A percentile compares a stretch with the other conserved stretches of the same genome.
Evolutionary conservation across 1,284 basidiomycete genomes (phyloP).

Genomic region (Apiotrichum sp.): DNA sequence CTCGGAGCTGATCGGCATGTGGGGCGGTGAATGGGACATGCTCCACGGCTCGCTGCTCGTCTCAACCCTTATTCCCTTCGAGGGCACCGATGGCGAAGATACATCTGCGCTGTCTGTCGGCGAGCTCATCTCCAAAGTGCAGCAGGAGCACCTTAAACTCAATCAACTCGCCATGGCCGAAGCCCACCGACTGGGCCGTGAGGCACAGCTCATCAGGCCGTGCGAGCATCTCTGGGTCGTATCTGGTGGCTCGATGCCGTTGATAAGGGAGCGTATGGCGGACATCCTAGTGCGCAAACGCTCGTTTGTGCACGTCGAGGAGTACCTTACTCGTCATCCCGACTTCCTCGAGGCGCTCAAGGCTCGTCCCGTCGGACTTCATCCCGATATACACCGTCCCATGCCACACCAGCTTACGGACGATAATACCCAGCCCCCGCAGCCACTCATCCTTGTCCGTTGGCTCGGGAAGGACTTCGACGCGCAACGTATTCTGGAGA

Average conservation of each 20-base stretch:
- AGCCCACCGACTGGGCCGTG: conserved; percentile 14
- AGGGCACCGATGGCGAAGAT: conserved; percentile 47
- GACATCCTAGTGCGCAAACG: conserved; percentile 43
- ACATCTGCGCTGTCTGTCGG: conserved; percentile 42
- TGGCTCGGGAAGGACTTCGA: conserved; percentile 45
- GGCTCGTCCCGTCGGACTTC: conserved; percentile 41
- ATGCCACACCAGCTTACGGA: conserved; percentile 10
- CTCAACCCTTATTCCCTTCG: conserved; percentile 46
- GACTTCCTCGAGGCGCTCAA: conserved; percentile 37
- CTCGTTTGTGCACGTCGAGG: conserved; percentile 45
- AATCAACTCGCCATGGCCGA: conserved; percentile 25
- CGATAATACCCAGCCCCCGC: conserved; percentile 17
- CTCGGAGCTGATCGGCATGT: conserved; percentile 44
- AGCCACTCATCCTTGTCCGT: conserved; percentile 40
- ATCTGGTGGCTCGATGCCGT: conserved; percentile 39
- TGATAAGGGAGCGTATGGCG: conserved; percentile 41
- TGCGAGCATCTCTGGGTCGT: conserved; percentile 47
- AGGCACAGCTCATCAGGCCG: conserved; percentile 30
- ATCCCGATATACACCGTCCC: conserved; percentile 36
- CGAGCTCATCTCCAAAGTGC: conserved; percentile 44
- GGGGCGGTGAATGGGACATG: conserved; percentile 48
- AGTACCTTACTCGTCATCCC: conserved; percentile 46
- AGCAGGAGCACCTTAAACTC: conserved; percentile 30
- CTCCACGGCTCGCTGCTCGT: conserved; percentile 43
- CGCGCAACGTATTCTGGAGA: conserved; percentile 38